A percentile compares a stretch with the other conserved stretches of the same genome.
phyloP scores from a whole-genome alignment of 306 rosid species.

The Parietaria judaica region DNA sequence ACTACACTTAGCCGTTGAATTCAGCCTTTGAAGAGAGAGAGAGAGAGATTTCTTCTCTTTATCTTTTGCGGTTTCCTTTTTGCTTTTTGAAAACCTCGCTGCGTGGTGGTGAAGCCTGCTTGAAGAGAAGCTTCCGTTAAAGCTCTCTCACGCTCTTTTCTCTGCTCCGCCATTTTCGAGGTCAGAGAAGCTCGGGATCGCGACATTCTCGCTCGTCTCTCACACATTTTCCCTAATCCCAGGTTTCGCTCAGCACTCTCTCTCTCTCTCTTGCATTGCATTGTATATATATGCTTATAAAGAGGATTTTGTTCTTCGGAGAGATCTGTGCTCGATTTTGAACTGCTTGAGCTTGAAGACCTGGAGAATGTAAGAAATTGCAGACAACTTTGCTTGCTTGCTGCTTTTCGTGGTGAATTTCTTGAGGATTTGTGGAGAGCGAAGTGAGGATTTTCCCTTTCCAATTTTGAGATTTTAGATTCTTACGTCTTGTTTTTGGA shows the following conservation, averaged over 20 bases:
- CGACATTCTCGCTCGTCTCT: neutral
- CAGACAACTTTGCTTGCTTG: too few species aligned
- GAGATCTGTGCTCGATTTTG: neutral
- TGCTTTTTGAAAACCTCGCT: neutral
- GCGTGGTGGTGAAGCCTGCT: slow-evolving; percentile 37
- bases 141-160: slow-evolving; percentile 20
- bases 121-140: slow-evolving; percentile 39
- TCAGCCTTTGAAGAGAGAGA: neutral
- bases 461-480: too few species aligned
- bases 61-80: too few species aligned
- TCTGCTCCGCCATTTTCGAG: neutral
- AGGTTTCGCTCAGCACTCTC: slow-evolving; percentile 7
- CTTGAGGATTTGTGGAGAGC: too few species aligned
- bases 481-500: too few species aligned
- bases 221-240: slow-evolving; percentile 1
- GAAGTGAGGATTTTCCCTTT: too few species aligned
- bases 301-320: too few species aligned
- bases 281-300: neutral
- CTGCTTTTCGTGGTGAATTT: too few species aligned
- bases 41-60: neutral
- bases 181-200: neutral
- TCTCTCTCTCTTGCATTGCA: neutral
- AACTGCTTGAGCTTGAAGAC: neutral
- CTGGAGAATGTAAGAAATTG: too few species aligned
- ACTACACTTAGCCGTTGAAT: neutral